These are phyloP conservation scores for Oryza meridionalis DNA, from an alignment of 176 grass and related monocot genomes.

Conservation along the genomic window DNA sequence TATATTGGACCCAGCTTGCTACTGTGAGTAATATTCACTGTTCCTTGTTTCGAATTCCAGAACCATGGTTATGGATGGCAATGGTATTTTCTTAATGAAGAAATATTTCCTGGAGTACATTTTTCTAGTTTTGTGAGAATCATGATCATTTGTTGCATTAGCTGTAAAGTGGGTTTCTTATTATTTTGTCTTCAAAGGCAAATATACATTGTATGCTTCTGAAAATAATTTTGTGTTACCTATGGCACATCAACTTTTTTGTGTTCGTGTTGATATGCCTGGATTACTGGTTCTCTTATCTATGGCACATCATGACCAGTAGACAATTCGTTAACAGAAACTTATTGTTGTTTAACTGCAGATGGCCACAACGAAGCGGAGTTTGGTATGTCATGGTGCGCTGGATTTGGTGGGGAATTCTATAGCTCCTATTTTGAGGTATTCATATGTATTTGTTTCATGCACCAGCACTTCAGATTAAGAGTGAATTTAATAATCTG, in stretches of 20 bases:
- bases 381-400: slow-evolving; percentile 99
- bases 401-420: slow-evolving; percentile 85
- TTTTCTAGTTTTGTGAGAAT: neutral
- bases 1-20: slow-evolving; percentile 95
- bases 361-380: slow-evolving; percentile 95
- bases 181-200: neutral
- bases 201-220: neutral
- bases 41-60: neutral
- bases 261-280: neutral
- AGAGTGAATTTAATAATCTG: neutral
- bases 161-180: neutral
- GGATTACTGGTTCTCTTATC: neutral
- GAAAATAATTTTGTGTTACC: neutral
- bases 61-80: neutral
- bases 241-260: neutral
- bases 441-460: slow-evolving; percentile 17
- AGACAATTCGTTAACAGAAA: neutral
- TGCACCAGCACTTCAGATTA: neutral
- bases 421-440: slow-evolving; percentile 93
- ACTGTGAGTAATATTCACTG: slow-evolving; percentile 60
- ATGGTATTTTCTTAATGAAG: neutral
- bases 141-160: neutral
- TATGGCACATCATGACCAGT: neutral
- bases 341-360: slow-evolving; percentile 35
- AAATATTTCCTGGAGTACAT: neutral